Base-by-base conservation (phyloP, 2,329 filamentous ascomycete genomes). In the Penicillium sp. region DNA sequence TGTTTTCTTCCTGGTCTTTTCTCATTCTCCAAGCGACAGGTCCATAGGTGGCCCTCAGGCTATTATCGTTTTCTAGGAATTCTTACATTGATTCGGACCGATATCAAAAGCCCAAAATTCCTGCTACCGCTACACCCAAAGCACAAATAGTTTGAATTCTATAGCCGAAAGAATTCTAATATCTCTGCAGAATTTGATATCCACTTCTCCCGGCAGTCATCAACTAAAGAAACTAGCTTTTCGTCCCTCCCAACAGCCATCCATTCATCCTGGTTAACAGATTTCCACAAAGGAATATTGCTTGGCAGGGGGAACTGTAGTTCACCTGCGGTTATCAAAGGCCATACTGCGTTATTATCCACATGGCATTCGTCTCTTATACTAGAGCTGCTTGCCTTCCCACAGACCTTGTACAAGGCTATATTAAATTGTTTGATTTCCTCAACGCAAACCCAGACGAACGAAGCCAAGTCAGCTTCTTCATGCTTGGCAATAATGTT, bases 351-450 rank as follows among this genome's bases (percentile, higher is more conserved):
- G 17, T 25, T 3, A 3, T 3, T 23, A 31, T 13, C 10, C 3
- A 3, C 43, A 9, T 25, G 6, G 0, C 10, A 31, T 35, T 8
- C 15, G 0, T 38, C 15, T 33, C 27, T 33, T 33, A 43, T 41
- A n/a, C 4, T 35, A 7, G 23, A 31, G 9, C 6, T 51, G 48
- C 55, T 58, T 38, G 58, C 8, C 23, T 50, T 58, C 21, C 35
- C 31, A 38, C 62, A 64, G 8, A 69, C 54, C 38, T 57, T 73
- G 43, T 64, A 72, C 27, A 74, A 43, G 0, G 71, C 64, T 8
- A 71, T 6, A 19, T 62, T 62, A 23, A 73, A 73, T 2, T 65
- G 62, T 57, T 73, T 73, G 3, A 66, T 54, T 43, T 73, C 70
- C 47, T 73, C 71, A 25, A 71, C 57, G 1, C 63, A 29, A 5